These are phyloP conservation scores for Acarospora socialis DNA, from an alignment of 2,329 filamentous ascomycete genomes.

Conservation along the genomic window DNA sequence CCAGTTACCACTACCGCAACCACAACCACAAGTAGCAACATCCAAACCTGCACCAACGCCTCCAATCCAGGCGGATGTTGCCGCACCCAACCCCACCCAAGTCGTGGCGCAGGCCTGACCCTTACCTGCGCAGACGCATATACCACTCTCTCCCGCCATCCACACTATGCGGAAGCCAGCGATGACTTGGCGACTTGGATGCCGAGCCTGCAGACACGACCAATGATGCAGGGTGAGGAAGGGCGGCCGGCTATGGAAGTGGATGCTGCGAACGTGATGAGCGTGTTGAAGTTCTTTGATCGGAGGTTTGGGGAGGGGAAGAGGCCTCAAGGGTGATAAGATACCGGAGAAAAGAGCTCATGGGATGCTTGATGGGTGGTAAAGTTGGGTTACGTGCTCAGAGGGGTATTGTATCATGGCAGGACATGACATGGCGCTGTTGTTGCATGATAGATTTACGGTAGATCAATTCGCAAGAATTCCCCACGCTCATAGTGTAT, in stretches of 20 bases:
- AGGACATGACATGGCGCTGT: too few species aligned
- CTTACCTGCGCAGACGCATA: slow-evolving; percentile 65
- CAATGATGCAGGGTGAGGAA: slow-evolving; percentile 19
- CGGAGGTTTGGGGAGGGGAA: slow-evolving; percentile 49
- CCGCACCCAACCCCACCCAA: slow-evolving; percentile 43
- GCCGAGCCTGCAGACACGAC: slow-evolving; percentile 47
- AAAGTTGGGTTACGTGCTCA: too few species aligned
- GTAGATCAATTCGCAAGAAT: too few species aligned
- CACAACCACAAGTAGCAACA: slow-evolving; percentile 35
- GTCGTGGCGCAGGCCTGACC: slow-evolving; percentile 26
- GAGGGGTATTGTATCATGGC: too few species aligned
- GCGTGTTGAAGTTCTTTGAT: slow-evolving; percentile 69
- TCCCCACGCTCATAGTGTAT: too few species aligned
- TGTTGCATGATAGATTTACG: too few species aligned
- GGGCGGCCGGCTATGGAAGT: slow-evolving; percentile 53
- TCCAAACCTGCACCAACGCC: slow-evolving; percentile 52
- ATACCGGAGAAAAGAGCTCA: too few species aligned
- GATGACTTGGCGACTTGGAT: slow-evolving; percentile 65
- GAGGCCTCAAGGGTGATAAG: too few species aligned
- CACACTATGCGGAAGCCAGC: slow-evolving; percentile 58
- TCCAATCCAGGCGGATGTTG: slow-evolving; percentile 46
- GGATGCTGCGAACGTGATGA: slow-evolving; percentile 73
- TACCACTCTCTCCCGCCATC: slow-evolving; percentile 62
- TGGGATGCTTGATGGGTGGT: too few species aligned
- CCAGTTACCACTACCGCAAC: slow-evolving; percentile 17